These are phyloP conservation scores for Auriscalpium orientale DNA, from an alignment of 768 basidiomycete species.

Conservation along the genomic window DNA sequence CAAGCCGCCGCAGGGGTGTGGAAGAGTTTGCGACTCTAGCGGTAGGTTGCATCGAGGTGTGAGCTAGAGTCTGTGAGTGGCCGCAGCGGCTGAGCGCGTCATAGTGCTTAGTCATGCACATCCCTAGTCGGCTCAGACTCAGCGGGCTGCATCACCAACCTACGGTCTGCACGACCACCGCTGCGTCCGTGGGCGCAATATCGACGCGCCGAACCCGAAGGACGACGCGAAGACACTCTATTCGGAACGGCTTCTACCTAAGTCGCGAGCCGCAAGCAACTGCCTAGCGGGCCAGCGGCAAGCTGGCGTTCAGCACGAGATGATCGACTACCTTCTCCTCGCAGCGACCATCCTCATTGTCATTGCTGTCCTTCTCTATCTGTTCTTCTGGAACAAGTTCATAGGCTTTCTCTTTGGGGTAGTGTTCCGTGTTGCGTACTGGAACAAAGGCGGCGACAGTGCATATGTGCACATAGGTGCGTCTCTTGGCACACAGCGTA, in stretches of 20 bases:
- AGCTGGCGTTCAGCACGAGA: constrained; percentile 15
- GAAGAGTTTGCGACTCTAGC: constrained; percentile 11
- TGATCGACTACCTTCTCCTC: constrained; percentile 56
- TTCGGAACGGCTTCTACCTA: no score
- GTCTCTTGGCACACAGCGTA: constrained; percentile 10
- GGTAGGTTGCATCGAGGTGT: constrained; percentile 13
- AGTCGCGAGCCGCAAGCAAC: no score
- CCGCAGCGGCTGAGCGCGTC: no score
- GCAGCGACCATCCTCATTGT: constrained; percentile 53
- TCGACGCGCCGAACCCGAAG: not conserved
- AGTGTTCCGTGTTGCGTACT: constrained; percentile 61
- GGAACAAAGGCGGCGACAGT: constrained; percentile 72
- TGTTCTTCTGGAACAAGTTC: constrained; percentile 90
- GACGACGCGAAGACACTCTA: no score
- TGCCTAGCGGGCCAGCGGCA: no score
- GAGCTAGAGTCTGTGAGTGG: not conserved
- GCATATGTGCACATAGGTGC: constrained; percentile 80
- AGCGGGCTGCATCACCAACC: not conserved
- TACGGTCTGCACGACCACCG: not conserved
- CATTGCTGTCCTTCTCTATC: constrained; percentile 55
- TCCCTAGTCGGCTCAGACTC: not conserved
- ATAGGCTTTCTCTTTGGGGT: constrained; percentile 62
- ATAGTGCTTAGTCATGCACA: no score
- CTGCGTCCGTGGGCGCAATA: not conserved
- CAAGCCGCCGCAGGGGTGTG: constrained; percentile 55